Base-by-base conservation (phyloP, 345 rosid genomes). In the Citrus reticulata region DNA sequence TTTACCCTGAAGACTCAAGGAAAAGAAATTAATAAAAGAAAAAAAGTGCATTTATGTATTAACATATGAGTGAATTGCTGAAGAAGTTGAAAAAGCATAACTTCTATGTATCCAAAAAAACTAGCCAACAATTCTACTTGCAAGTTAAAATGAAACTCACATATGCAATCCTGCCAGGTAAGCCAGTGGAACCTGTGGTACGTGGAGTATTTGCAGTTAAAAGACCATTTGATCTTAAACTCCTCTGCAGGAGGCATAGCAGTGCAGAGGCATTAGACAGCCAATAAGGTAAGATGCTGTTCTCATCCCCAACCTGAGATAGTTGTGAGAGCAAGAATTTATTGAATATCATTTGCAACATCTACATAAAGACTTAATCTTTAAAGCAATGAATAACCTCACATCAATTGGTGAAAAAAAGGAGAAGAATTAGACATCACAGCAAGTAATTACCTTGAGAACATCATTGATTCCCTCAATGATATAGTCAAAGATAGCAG, bases 261-360 rank as follows among this genome's bases (percentile, higher is more conserved):
- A 96, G 99, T 78, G 99, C 97, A n/a, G 97, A 91, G 49, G 98
- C 75, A 84, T 92, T 94, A 79, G 98, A 89, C 74, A 96, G 86
- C 99, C 99, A 96, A 83, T 96, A 96, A 71, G 98, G 98, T 77
- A 94, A 90, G 54, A 85, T 85, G 62, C 35, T 74, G 72, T 82
- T 87, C 82, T 94, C 99, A 83, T 92, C 89, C 39, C 90, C 93
- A 78, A 80, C 94, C 99, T 94, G 94, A 81, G 86, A 86, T 42
- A 77, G 24, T 59, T 65, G 73, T 62, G 49, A 68, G 59, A 78
- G n/a, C 42, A 79, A 55, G 61, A 37, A 42, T 67, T 42, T 54
- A 75, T 61, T 19, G 37, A 63, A 60, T 40, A 22, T 49, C 61
- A 75, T 13, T 46, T 2, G 42, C 6, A 32, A 73, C 22, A 0